Evolutionary conservation across 2,329 filamentous ascomycete species (phyloP).

Genomic region (Fusarium compactum): DNA sequence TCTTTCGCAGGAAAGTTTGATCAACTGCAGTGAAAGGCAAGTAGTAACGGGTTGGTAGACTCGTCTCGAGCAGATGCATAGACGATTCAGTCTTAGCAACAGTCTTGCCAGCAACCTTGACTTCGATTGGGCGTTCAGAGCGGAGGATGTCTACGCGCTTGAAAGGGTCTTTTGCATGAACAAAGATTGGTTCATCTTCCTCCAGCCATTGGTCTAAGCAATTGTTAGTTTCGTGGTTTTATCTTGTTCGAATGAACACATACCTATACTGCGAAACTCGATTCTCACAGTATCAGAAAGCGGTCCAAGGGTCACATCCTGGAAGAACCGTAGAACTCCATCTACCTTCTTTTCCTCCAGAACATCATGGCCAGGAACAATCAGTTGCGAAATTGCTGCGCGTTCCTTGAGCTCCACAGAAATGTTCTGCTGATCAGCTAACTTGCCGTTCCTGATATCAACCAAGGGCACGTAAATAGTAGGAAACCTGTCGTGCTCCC

Average conservation of each 20-base stretch:
- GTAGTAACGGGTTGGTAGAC: slow-evolving; percentile 70
- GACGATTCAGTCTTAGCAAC: slow-evolving; percentile 61
- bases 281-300: slow-evolving; percentile 52
- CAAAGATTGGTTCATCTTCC: slow-evolving; percentile 69
- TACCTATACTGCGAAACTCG: slow-evolving; percentile 54
- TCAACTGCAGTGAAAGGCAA: slow-evolving; percentile 65
- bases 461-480: slow-evolving; percentile 57
- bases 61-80: slow-evolving; percentile 71
- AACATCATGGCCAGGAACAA: slow-evolving; percentile 44
- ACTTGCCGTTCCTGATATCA: slow-evolving; percentile 48
- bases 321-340: slow-evolving; percentile 54
- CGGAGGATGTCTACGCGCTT: slow-evolving; percentile 72
- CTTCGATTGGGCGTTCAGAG: slow-evolving; percentile 64
- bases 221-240: not conserved
- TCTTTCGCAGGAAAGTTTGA: slow-evolving; percentile 59
- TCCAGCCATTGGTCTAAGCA: slow-evolving; percentile 59
- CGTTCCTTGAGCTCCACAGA: slow-evolving; percentile 40
- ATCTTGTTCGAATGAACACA: not conserved
- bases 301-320: slow-evolving; percentile 53
- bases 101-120: slow-evolving; percentile 60
- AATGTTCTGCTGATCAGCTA: slow-evolving; percentile 47
- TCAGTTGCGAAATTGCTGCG: slow-evolving; percentile 50
- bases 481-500: slow-evolving; percentile 63
- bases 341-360: slow-evolving; percentile 48
- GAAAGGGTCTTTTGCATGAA: slow-evolving; percentile 76